Base-by-base conservation (phyloP, 768 basidiomycete species). In the Agaricus blazei region DNA sequence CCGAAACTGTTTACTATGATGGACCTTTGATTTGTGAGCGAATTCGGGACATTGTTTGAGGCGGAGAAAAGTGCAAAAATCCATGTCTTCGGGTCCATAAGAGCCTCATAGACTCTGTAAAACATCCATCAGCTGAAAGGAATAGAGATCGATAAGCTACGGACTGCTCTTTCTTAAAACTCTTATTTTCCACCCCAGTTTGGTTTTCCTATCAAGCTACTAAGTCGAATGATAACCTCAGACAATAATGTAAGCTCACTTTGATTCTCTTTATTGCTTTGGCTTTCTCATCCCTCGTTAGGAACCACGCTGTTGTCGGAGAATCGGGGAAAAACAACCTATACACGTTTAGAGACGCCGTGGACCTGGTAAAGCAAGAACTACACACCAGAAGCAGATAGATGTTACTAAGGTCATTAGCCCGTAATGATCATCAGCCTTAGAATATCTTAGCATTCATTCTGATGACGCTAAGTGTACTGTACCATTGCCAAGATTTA, bases 171-270 rank as follows among this genome's bases (percentile, higher is more conserved):
- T 75, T 81, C 71, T 91, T 91, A 71, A 88, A 91, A 51, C 76
- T 77, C 62, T 91, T 92, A 64, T 88, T 90, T 68, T 90, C 89
- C 9, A 90, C 79, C 29, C 89, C 90, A 0, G 86, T 87, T 79
- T 91, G 87, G 59, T 90, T 89, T 67, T 73, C 78, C 81, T 84
- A 59, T 5, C 24, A 19, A 56, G 45, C 7, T 23, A 12, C 26
- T 15, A 45, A 37, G 36, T 27, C 44, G 23, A 23, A 31, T 31
- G 3, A 5, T 44, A 9, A 48, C 36, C 11, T 24, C 15, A 42
- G 19, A 23, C n/a, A 37, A 3, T 34, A 34, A 8, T 4, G 34
- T 1, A 34, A 2, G 57, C 55, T 19, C 44, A 83, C 84, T 73
- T 84, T 84, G 56, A 90, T 78, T 7, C 88, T 79, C 48, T 72